Percentiles rank a stretch among this genome's conserved stretches.
Evolutionary conservation across 106 monocot species (phyloP).

Genomic region (Dioscorea zingiberensis): DNA sequence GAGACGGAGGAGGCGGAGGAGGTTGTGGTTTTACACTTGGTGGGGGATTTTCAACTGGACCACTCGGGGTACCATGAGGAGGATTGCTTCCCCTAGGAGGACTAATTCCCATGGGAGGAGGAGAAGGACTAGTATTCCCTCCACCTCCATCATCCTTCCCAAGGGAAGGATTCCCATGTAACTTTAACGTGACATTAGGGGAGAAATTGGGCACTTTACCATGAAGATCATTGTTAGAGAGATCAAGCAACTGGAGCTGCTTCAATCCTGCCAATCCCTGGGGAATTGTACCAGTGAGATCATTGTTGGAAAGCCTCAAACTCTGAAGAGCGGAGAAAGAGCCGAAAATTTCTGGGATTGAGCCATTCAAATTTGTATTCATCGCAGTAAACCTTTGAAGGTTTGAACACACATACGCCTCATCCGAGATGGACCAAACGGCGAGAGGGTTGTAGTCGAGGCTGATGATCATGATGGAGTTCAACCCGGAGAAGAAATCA

Average conservation of each 20-base stretch:
- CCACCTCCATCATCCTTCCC: conserved; percentile 74
- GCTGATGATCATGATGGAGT: conserved; percentile 30
- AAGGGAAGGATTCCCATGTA: conserved; percentile 44
- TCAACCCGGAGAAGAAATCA: conserved; percentile 59
- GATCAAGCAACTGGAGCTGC: conserved; percentile 38
- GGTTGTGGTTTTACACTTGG: no score
- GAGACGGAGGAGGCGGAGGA: no score
- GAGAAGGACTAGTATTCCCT: conserved; percentile 35
- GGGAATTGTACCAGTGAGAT: conserved; percentile 72
- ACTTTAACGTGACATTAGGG: conserved; percentile 7
- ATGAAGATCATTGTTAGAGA: conserved; percentile 63
- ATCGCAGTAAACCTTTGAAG: conserved; percentile 49
- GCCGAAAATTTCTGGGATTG: conserved; percentile 44
- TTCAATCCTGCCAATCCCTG: conserved; percentile 47
- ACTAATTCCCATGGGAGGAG: conserved; percentile 15
- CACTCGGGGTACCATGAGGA: no score
- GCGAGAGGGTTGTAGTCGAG: conserved; percentile 55
- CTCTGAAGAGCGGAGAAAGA: conserved; percentile 23
- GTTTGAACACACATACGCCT: conserved; percentile 4
- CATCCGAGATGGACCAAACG: conserved; percentile 44
- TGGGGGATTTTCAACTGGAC: no score
- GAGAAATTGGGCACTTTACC: conserved; percentile 56
- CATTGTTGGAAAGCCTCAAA: conserved; percentile 67
- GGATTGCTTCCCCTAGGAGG: no score
- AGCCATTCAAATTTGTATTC: conserved; percentile 46